A percentile compares a stretch with the other conserved stretches of the same genome.
These are phyloP conservation scores for Globisporangium acanthophoron DNA, from an alignment of 352 stramenopile species.

Conservation along the genomic window DNA sequence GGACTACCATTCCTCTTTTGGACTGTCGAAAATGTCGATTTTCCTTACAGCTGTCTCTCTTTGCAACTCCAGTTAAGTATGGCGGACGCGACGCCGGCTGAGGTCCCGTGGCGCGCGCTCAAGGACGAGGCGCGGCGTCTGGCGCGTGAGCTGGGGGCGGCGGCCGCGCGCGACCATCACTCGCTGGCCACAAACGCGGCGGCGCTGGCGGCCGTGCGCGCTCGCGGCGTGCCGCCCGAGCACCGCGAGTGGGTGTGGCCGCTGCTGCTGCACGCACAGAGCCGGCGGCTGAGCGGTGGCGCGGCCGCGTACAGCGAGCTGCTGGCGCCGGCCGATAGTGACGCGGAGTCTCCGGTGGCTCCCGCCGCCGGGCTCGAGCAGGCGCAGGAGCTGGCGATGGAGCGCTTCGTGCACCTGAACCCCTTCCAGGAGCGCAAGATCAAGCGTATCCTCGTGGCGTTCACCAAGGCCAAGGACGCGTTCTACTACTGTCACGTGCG, in stretches of 20 bases:
- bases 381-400: constrained; percentile 73
- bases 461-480: constrained; percentile 63
- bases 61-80: constrained; percentile 3
- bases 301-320: constrained; percentile 50
- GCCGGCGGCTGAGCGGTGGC: constrained; percentile 41
- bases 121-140: constrained; percentile 51
- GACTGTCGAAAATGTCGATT: no score
- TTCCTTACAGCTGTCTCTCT: constrained; percentile 1
- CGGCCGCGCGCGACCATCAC: constrained; percentile 58
- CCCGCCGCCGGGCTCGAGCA: constrained; percentile 45
- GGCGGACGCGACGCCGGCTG: constrained; percentile 3
- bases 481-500: constrained; percentile 70
- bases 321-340: constrained; percentile 16
- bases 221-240: constrained; percentile 49
- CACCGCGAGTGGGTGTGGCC: constrained; percentile 81
- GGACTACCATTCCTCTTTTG: no score
- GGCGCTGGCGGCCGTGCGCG: constrained; percentile 47
- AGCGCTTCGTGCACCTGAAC: constrained; percentile 73
- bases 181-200: constrained; percentile 37
- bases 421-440: constrained; percentile 84
- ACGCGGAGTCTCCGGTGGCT: constrained; percentile 8
- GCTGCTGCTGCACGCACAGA: constrained; percentile 63
- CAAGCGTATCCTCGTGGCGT: constrained; percentile 68
- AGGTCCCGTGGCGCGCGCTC: constrained; percentile 56
- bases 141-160: constrained; percentile 45